These are phyloP conservation scores for Phlyctochytrium arcticum DNA, from an alignment of 192 early-diverging fungal genomes.

Conservation along the genomic window DNA sequence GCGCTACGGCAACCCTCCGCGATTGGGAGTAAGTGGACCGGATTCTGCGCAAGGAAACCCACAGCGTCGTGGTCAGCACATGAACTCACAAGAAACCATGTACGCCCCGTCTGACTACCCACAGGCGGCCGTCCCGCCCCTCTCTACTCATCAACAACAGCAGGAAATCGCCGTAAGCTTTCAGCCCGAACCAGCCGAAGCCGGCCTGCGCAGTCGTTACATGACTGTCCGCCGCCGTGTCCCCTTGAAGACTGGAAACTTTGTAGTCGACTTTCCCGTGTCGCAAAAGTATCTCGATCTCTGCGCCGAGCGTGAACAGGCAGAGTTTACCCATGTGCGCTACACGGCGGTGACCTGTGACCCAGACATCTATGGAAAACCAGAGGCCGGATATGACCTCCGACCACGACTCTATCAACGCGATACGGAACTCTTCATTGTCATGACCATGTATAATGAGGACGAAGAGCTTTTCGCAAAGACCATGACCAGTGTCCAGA, in stretches of 20 bases:
- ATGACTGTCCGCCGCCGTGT: constrained; percentile 18
- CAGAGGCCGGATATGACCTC: constrained; percentile 59
- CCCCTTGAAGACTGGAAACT: constrained; percentile 36
- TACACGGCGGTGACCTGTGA: constrained; percentile 90
- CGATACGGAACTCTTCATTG: constrained; percentile 81
- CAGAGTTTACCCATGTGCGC: constrained; percentile 45
- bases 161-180: neutral
- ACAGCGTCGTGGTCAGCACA: too few species aligned
- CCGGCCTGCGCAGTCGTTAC: neutral
- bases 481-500: constrained; percentile 81
- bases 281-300: constrained; percentile 25
- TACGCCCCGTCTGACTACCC: neutral
- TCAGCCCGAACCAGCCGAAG: neutral
- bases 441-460: constrained; percentile 90
- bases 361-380: constrained; percentile 64
- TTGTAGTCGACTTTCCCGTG: constrained; percentile 46
- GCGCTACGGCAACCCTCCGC: too few species aligned
- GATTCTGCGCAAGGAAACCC: too few species aligned
- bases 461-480: constrained; percentile 87
- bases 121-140: neutral
- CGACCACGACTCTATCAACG: constrained; percentile 60
- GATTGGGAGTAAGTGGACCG: too few species aligned
- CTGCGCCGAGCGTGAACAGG: constrained; percentile 14
- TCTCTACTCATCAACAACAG: neutral
- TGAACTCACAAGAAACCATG: too few species aligned